These are phyloP conservation scores for Tanacetum coccineum DNA, from an alignment of 129 eudicot genomes.

Conservation along the genomic window DNA sequence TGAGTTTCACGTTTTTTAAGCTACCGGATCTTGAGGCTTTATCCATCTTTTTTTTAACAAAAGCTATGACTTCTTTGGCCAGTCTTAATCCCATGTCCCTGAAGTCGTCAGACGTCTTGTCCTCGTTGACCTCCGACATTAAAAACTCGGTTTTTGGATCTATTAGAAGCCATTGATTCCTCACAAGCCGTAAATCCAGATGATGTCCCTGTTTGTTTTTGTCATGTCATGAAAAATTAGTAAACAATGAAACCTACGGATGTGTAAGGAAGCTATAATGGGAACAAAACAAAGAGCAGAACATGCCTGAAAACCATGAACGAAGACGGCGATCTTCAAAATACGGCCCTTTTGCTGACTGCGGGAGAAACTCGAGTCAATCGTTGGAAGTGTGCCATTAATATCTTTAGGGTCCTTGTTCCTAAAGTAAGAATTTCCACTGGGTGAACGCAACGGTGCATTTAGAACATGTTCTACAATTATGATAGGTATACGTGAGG, in stretches of 20 bases:
- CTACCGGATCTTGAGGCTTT: slow-evolving; percentile 74
- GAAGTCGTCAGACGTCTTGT: slow-evolving; percentile 93
- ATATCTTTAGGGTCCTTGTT: slow-evolving; percentile 47
- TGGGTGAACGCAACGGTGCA: slow-evolving; percentile 67
- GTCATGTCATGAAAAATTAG: slow-evolving; percentile 20
- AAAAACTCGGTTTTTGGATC: slow-evolving; percentile 91
- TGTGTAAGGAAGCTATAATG: neutral
- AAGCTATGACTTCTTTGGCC: slow-evolving; percentile 86
- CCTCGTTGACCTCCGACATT: slow-evolving; percentile 97
- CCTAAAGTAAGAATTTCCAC: slow-evolving; percentile 66
- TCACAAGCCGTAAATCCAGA: slow-evolving; percentile 87
- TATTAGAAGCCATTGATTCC: slow-evolving; percentile 97
- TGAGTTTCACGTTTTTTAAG: slow-evolving; percentile 71
- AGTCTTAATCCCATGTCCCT: slow-evolving; percentile 96
- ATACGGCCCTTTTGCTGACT: slow-evolving; percentile 55
- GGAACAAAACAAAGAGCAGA: slow-evolving; percentile 6
- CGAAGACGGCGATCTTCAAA: slow-evolving; percentile 86
- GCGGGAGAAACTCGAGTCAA: slow-evolving; percentile 40
- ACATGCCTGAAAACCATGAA: slow-evolving; percentile 95
- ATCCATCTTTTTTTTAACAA: slow-evolving; percentile 97
- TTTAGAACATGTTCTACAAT: slow-evolving; percentile 79
- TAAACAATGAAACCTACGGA: neutral
- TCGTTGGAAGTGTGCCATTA: slow-evolving; percentile 32
- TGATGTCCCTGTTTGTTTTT: slow-evolving; percentile 78
- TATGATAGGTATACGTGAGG: slow-evolving; percentile 82